A percentile compares a stretch with the other conserved stretches of the same genome.
Conservation (phyloP, 2,329 filamentous ascomycete species). For the Epichloe elymi region DNA sequence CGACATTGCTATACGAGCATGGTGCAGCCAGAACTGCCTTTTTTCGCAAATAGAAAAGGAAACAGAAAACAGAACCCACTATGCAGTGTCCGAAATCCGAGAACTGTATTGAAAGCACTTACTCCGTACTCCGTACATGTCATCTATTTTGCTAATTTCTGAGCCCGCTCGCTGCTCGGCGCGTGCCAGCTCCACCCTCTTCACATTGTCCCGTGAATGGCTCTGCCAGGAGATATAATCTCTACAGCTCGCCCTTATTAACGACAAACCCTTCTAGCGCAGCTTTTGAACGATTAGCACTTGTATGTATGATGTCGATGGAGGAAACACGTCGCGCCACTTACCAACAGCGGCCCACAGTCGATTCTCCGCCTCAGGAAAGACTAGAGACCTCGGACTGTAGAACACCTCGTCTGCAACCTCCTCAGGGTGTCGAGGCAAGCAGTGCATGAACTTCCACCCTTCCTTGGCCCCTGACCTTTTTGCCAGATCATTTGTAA, state of each 20-base stretch:
- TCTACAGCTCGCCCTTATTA: constrained; percentile 69
- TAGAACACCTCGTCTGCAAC: constrained; percentile 94
- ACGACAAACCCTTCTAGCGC: constrained; percentile 81
- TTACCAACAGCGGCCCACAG: constrained; percentile 75
- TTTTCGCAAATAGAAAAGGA: too few species aligned
- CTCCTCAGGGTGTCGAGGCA: constrained; percentile 85
- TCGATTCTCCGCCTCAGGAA: constrained; percentile 87
- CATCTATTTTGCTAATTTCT: too few species aligned
- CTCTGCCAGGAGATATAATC: background rate
- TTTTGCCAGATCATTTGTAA: constrained; percentile 74
- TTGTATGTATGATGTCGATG: background rate
- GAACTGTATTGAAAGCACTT: background rate
- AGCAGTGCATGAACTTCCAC: constrained; percentile 98
- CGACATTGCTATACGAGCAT: too few species aligned
- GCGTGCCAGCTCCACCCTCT: too few species aligned
- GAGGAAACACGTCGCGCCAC: constrained; percentile 16
- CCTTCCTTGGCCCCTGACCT: constrained; percentile 72
- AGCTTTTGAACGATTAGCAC: constrained; percentile 27
- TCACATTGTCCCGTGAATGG: too few species aligned
- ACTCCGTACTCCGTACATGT: too few species aligned
- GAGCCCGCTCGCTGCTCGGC: too few species aligned
- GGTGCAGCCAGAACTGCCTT: too few species aligned
- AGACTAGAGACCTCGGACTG: constrained; percentile 71
- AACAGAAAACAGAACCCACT: too few species aligned
- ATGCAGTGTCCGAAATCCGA: too few species aligned